Evolutionary conservation across 345 rosid species (phyloP).

Genomic region (Eutrema japonicum): DNA sequence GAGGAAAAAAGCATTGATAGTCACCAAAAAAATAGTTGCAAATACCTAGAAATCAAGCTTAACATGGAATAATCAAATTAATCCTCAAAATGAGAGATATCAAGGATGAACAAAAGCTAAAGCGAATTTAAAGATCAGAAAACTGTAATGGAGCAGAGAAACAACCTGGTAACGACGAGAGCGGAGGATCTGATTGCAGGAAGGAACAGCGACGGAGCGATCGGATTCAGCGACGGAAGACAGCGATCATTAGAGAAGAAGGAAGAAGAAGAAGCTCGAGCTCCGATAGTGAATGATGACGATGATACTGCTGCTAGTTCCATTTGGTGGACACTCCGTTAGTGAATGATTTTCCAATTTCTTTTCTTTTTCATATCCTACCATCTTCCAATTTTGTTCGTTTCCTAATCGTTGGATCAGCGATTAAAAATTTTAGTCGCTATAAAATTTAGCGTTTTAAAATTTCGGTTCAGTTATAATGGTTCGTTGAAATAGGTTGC

Average conservation of each 20-base stretch:
- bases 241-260: constrained; percentile 11
- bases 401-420: too few species aligned
- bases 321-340: constrained; percentile 17
- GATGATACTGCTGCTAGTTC: constrained; percentile 11
- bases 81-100: background rate
- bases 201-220: background rate
- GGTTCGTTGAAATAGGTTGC: too few species aligned
- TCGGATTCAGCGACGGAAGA: constrained; percentile 9
- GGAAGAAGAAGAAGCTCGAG: constrained; percentile 23
- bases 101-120: constrained; percentile 5
- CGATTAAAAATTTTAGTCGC: too few species aligned
- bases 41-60: background rate
- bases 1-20: background rate
- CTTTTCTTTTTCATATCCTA: background rate
- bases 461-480: too few species aligned
- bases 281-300: constrained; percentile 12
- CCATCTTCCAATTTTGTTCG: background rate
- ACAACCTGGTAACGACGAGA: constrained; percentile 30
- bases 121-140: background rate
- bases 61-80: background rate
- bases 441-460: too few species aligned
- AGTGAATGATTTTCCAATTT: too few species aligned
- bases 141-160: background rate
- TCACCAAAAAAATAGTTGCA: too few species aligned
- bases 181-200: constrained; percentile 8